Base-by-base conservation (phyloP, 805 yeast species). In the Nadsonia fulvescens region DNA sequence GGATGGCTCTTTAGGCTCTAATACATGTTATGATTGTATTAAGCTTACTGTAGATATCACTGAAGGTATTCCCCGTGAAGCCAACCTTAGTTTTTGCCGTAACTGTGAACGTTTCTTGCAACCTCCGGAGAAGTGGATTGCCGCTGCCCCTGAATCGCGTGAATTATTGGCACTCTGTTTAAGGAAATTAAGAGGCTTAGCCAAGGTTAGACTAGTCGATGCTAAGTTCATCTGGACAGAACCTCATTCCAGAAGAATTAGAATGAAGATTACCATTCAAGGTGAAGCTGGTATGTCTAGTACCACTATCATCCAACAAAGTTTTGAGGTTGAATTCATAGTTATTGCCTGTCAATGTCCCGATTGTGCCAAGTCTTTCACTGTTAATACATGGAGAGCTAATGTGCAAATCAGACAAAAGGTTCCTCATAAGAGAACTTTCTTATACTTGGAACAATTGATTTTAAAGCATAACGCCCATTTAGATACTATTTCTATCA, bases 21-120 rank as follows among this genome's bases (percentile, higher is more conserved):
- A 82, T 14, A 81, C 86, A 92, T 89, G 98, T 58, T 73, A 78
- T 60, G 96, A 89, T 53, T 89, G 99, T 68, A 78, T 89, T 47
- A 79, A 81, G 51, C 58, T 86, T 44, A 81, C 81, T 2, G 89
- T 81, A 32, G 95, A 86, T 49, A 81, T 89, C 40, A 82, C 98
- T 2, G 81, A 74, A 38, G 94, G 93, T 8, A 73, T 76, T 29
- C 95, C 95, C 27, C 67, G 95, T 51, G 96, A 89, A 49, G 77
- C 81, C 38, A 38, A 41, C 10, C 59, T 89, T 25, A 78, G 91
- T 15, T 89, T 83, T 47, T 89, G 98, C 57, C 66, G 96, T 61
- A 83, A 83, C 58, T 89, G 98, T 66, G 98, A 89, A 48, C 59
- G 96, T 28, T 89, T 79, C 51, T 57, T 86, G 38, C 93, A 83